Conservation (phyloP, 768 basidiomycete genomes). For the Russula griseocarnosa region DNA sequence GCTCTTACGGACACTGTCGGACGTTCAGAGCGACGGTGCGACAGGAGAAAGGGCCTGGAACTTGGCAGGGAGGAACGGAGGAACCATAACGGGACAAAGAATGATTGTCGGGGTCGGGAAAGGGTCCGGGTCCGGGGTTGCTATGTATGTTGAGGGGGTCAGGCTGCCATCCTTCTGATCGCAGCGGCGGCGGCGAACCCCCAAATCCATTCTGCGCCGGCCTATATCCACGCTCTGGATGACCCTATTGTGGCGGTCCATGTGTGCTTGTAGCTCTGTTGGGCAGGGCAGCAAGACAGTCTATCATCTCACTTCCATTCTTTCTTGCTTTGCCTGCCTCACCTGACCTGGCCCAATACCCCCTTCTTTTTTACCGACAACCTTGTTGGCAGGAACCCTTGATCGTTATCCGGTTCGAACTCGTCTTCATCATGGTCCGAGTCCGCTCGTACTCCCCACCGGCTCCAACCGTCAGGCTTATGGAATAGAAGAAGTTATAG, state of each 20-base stretch:
- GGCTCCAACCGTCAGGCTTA: constrained; percentile 6
- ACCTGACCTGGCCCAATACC: not conserved
- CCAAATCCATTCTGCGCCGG: not conserved
- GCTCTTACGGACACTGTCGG: constrained; percentile 12
- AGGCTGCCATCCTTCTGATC: constrained; percentile 2
- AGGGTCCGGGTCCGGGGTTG: constrained; percentile 23
- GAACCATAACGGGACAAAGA: constrained; percentile 23
- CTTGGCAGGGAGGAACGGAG: constrained; percentile 19
- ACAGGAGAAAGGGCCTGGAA: constrained; percentile 19
- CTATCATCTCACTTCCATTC: constrained; percentile 5
- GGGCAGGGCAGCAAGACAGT: not conserved
- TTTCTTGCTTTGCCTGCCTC: not conserved
- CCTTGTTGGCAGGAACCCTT: not conserved
- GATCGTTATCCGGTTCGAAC: constrained; percentile 14
- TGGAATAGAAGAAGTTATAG: too few species aligned
- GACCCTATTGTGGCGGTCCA: not conserved
- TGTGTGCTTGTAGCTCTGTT: not conserved
- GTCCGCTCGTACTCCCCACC: not conserved
- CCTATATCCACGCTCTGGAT: not conserved
- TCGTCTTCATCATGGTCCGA: not conserved
- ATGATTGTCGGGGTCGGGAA: constrained; percentile 24
- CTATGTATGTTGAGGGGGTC: constrained; percentile 13
- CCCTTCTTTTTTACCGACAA: not conserved
- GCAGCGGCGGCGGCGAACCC: not conserved
- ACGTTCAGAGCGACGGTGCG: not conserved